Conservation (phyloP, 2,329 filamentous ascomycete species). For the Neonectria punicea region DNA sequence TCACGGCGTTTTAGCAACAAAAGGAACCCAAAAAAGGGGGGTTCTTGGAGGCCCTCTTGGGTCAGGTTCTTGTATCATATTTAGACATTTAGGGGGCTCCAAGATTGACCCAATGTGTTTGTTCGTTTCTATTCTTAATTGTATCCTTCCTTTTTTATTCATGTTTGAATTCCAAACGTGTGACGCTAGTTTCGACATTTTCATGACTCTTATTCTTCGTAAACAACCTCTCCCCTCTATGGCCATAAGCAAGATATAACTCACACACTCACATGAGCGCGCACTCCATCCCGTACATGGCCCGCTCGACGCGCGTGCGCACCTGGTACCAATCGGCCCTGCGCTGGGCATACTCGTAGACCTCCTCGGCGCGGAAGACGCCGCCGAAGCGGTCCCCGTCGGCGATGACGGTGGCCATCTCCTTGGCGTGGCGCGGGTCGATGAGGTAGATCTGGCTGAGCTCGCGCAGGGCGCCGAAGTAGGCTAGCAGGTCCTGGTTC, state of each 20-base stretch:
- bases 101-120: slow-evolving; percentile 3
- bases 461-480: slow-evolving; percentile 92
- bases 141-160: slow-evolving; percentile 22
- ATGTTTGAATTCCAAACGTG: slow-evolving; percentile 23
- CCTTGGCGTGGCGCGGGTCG: slow-evolving; percentile 84
- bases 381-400: slow-evolving; percentile 90
- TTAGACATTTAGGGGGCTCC: slow-evolving; percentile 3
- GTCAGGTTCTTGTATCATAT: slow-evolving; percentile 5
- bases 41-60: slow-evolving; percentile 7
- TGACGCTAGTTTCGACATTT: slow-evolving; percentile 25
- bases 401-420: slow-evolving; percentile 94
- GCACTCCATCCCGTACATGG: slow-evolving; percentile 97
- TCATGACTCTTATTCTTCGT: slow-evolving; percentile 30
- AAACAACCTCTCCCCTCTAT: background rate
- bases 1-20: slow-evolving; percentile 21
- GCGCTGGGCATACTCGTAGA: slow-evolving; percentile 95
- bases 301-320: slow-evolving; percentile 87
- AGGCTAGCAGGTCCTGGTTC: slow-evolving; percentile 85
- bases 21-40: background rate
- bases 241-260: too few relatives aligned
- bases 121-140: slow-evolving; percentile 22
- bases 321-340: slow-evolving; percentile 96
- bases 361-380: slow-evolving; percentile 94
- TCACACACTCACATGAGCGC: slow-evolving; percentile 72
- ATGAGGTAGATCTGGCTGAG: slow-evolving; percentile 96